Evolutionary conservation across 2,329 filamentous ascomycete genomes (phyloP), one percentile per base, ranked within the genome.

Genomic region (Arthrobotrys megalospora): DNA sequence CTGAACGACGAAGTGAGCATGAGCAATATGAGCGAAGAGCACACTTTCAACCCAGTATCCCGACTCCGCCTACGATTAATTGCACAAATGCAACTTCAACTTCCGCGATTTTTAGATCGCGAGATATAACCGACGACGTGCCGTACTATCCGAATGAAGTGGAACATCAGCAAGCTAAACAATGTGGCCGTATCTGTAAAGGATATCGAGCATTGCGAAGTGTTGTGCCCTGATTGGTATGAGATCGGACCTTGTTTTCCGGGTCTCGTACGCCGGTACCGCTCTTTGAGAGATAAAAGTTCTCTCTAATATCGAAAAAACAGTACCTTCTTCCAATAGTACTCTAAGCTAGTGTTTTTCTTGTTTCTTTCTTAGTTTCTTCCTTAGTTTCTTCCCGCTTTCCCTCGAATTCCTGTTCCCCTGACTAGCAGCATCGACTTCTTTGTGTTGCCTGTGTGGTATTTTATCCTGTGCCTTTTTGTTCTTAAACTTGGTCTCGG

Each of bases 181-280:
- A 47, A 43, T 72, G 68, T 36, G 68, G 68, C 10, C 1, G 3
- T 11, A 58, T 65, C 34, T 72, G 68, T 32, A 55, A 65, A 11
- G 47, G 58, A 1, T 65, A 53, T 21, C 12, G 45, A 7, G 58
- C 36, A 3, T 14, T 72, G 36, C 55, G 68, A 28, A 47, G 68
- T 47, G 14, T 58, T 16, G 12, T 58, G 8, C 5, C 34, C 3
- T 1, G 52, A 6, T 58, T 12, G 52, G n/a, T 16, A 34, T 53
- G n/a, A 58, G 24, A 10, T 34, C 34, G n/a, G 28, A 53, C 28
- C 1, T n/a, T n/a, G 16, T 21, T 38, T 12, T 12, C 8, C 12
- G 36, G 8, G 8, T 38, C 24, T 28, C 24, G 5, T 2, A 5
- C 24, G 24, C 24, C 5, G 24, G 24, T 28, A 28, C 24, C 24